These are phyloP conservation scores for Zymoseptoria ardabiliae DNA, from an alignment of 2,329 filamentous ascomycete species.

Conservation along the genomic window DNA sequence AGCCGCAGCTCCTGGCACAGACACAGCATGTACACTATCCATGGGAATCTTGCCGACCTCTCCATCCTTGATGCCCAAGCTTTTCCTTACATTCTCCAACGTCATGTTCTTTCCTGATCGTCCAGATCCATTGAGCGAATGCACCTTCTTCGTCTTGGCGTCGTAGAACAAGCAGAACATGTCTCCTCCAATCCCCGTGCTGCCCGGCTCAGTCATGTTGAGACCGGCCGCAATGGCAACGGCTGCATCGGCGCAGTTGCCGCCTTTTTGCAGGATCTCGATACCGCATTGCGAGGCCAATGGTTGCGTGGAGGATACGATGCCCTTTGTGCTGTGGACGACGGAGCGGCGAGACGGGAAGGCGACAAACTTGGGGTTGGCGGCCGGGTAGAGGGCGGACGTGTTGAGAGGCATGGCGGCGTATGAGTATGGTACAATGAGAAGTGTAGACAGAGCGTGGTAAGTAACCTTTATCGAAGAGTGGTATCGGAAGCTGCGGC, in stretches of 20 bases:
- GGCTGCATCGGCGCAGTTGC: conserved; percentile 94
- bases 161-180: conserved; percentile 95
- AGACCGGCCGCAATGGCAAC: conserved; percentile 87
- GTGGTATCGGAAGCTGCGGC: background rate
- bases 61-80: conserved; percentile 58
- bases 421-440: background rate
- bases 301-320: conserved; percentile 84
- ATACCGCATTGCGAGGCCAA: conserved; percentile 83
- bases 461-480: background rate
- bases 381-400: conserved; percentile 44
- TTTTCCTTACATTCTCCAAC: conserved; percentile 61
- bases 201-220: conserved; percentile 87
- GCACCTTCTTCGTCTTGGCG: conserved; percentile 71
- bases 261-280: conserved; percentile 74
- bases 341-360: conserved; percentile 81
- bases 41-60: conserved; percentile 59
- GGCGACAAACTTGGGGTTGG: conserved; percentile 49
- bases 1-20: conserved; percentile 81
- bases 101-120: conserved; percentile 63
- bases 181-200: conserved; percentile 92
- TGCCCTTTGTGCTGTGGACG: conserved; percentile 86
- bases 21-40: conserved; percentile 70
- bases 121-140: conserved; percentile 89
- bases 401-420: conserved; percentile 41
- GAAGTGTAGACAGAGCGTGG: background rate